These are phyloP conservation scores for Alternaria novae-zelandiae DNA, from an alignment of 2,329 filamentous ascomycete genomes.

Conservation along the genomic window DNA sequence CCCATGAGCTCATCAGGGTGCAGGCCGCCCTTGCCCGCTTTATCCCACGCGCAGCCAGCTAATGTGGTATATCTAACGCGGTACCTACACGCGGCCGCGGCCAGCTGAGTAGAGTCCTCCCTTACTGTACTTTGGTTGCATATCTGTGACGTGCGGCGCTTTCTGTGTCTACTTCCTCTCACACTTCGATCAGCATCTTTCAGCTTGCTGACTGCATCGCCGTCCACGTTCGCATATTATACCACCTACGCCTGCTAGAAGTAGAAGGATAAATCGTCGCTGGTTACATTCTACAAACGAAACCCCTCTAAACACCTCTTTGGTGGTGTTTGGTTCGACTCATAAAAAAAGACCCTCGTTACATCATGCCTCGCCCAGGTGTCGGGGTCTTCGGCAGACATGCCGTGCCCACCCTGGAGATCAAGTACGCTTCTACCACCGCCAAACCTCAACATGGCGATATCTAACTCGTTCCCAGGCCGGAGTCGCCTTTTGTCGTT, in stretches of 20 bases:
- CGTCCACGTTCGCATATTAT: slow-evolving; percentile 3
- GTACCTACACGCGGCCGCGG: slow-evolving; percentile 5
- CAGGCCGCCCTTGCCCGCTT: slow-evolving; percentile 31
- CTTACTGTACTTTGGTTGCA: background rate
- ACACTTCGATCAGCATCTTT: slow-evolving; percentile 2
- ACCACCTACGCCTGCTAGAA: background rate
- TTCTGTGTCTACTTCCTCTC: slow-evolving; percentile 2
- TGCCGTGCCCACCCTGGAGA: slow-evolving; percentile 49
- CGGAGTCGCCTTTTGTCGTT: slow-evolving; percentile 57
- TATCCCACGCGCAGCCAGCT: slow-evolving; percentile 14
- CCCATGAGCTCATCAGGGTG: slow-evolving; percentile 23
- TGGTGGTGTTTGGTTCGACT: background rate
- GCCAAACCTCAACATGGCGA: slow-evolving; percentile 1
- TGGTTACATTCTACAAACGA: background rate
- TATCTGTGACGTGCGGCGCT: background rate
- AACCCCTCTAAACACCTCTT: background rate
- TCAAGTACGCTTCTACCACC: slow-evolving; percentile 45
- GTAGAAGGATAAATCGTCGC: background rate
- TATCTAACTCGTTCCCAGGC: slow-evolving; percentile 34
- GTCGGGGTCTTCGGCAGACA: slow-evolving; percentile 46
- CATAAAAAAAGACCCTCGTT: background rate
- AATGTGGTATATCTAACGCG: slow-evolving; percentile 13
- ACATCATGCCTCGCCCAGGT: slow-evolving; percentile 43
- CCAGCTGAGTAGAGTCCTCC: slow-evolving; percentile 5
- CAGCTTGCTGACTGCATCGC: slow-evolving; percentile 15